Evolutionary conservation across 2,329 filamentous ascomycete species (phyloP), one percentile per base, ranked within the genome.

Genomic region (Pseudogymnoascus sp.): DNA sequence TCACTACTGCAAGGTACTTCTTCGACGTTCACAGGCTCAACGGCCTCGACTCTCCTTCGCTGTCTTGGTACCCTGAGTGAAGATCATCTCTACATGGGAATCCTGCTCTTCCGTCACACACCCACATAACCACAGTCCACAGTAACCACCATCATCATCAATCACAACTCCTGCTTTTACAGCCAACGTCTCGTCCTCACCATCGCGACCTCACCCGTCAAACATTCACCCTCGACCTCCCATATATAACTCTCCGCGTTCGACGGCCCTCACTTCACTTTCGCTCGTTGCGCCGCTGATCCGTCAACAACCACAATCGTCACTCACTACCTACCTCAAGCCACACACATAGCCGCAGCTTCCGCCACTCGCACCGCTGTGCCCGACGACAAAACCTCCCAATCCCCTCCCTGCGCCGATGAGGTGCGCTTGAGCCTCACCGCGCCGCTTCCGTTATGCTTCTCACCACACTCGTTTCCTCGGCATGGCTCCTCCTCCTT

Each of bases 401-500:
- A 52, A 52, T 52, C 45, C 25, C 45, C 14, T 11, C 8, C 45
- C 45, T 52, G 45, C 45, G 45, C 45, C 45, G 45, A 52, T 52
- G 45, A 52, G 45, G 45, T 52, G 45, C 45, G 45, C 25, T 30
- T 52, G 45, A 52, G 25, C 45, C 45, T 52, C 45, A 30, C 45
- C 45, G 14, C 45, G 45, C 5, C 25, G 45, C 8, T 12, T 11
- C 7, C 45, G 45, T 52, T 30, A 52, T 52, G 45, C 45, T 52
- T 30, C n/a, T 52, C 45, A 52, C 45, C 45, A 52, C 55, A 36
- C 30, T 59, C 55, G 30, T 59, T 39, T 30, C 55, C 1, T 14
- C 55, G 55, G 55, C 55, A 25, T 39, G 30, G 55, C 55, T 59
- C 55, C 55, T 59, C 33, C 55, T 59, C 33, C 30, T 59, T 6